Base-by-base conservation (phyloP, 1,284 basidiomycete species). In the Ustilago loliicola region DNA sequence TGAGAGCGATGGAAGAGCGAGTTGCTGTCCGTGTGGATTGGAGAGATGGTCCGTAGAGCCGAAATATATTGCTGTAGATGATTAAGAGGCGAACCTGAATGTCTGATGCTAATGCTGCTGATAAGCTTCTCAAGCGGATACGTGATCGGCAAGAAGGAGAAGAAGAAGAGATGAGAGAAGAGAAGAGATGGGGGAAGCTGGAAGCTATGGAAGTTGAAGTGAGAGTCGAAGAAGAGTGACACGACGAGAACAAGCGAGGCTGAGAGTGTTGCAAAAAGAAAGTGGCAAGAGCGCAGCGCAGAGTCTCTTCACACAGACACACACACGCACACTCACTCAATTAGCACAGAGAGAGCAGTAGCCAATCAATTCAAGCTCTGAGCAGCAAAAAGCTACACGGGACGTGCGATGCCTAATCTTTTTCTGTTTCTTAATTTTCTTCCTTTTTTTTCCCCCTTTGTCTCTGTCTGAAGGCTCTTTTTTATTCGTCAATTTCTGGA, bases 201-300 rank as follows among this genome's bases (percentile, higher is more conserved):
- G 51, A 54, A 34, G 30, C 30, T 25, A 40, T 7, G 10, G 25
- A 42, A 34, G 38, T 8, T 47, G 29, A 55, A 42, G 34, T 11
- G 42, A 32, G 53, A 25, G 48, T n/a, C 45, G 42, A 48, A 40
- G 30, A 50, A 25, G n/a, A n/a, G 55, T 56, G 55, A 56, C 52
- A 51, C 48, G 27, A 50, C 21, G 48, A 40, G 38, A 40, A 19
- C 34, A 40, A 40, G 38, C 38, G 13, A 15, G 38, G 17, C 38
- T 36, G 34, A 42, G 27, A 27, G 27, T 61, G 27, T 60, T 40
- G 36, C 48, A 56, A 51, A 64, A 57, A 45, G 55, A 29, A 32
- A 65, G 55, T 65, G 62, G 63, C 63, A 65, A 56, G 65, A 52
- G 65, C 58, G 58, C 58, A 55, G 58, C 51, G 29, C 42, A 42